A percentile compares a stretch with the other conserved stretches of the same genome.
phyloP scores from a whole-genome alignment of 2,329 filamentous ascomycete species.

The Coniochaeta sp. region DNA sequence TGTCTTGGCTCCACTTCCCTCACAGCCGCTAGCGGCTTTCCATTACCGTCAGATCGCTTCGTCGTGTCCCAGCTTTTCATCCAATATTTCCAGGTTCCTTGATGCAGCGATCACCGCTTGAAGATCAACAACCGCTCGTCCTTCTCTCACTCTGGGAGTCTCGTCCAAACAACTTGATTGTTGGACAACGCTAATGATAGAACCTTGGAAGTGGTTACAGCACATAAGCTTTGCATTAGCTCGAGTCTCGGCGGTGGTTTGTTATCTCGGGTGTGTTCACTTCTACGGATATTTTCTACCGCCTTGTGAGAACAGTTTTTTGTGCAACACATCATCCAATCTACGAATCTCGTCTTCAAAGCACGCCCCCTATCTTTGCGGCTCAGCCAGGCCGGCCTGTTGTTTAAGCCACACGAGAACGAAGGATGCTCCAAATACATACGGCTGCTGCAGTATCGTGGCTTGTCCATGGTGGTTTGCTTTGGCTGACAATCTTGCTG shows the following conservation, averaged over 20 bases:
- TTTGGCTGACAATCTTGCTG: not conserved
- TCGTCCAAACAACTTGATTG: not conserved
- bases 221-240: not conserved
- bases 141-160: too few species aligned
- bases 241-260: not conserved
- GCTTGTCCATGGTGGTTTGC: not conserved
- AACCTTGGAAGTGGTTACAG: slow-evolving; percentile 1
- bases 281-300: not conserved
- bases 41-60: too few species aligned
- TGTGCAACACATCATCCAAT: not conserved
- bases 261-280: not conserved
- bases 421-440: not conserved
- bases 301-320: not conserved
- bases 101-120: too few species aligned
- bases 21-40: too few species aligned
- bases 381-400: too few species aligned
- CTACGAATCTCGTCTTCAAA: too few species aligned
- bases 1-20: too few species aligned
- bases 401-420: not conserved
- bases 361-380: too few species aligned
- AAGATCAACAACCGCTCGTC: too few species aligned
- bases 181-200: not conserved
- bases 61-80: too few species aligned
- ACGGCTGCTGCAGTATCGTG: not conserved
- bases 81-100: too few species aligned